These are phyloP conservation scores for Daldinia childiae DNA, from an alignment of 495 filamentous ascomycete genomes.

Conservation along the genomic window DNA sequence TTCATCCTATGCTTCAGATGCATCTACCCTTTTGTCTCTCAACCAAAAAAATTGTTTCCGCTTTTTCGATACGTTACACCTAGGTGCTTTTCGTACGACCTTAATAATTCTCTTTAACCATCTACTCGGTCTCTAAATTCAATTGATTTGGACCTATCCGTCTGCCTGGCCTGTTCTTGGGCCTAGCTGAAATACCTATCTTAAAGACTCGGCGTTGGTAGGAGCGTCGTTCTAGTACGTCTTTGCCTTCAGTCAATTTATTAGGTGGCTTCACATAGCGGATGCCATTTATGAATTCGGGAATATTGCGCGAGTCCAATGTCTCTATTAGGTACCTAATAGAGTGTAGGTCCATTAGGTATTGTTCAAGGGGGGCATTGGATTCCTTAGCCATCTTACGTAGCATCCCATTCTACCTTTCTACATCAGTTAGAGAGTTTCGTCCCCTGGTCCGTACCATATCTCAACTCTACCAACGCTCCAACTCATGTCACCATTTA, in stretches of 20 bases:
- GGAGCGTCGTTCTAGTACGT: not conserved
- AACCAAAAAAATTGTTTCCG: slow-evolving; percentile 21
- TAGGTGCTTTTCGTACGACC: slow-evolving; percentile 1
- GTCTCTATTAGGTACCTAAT: slow-evolving; percentile 13
- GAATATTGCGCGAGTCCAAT: slow-evolving; percentile 30
- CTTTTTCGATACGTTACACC: slow-evolving; percentile 37
- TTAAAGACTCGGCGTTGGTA: slow-evolving; percentile 1
- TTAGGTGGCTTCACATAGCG: slow-evolving; percentile 17
- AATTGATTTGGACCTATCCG: not conserved
- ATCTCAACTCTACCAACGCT: slow-evolving; percentile 22
- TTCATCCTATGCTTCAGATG: slow-evolving; percentile 25
- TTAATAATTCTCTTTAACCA: not conserved
- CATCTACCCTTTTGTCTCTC: slow-evolving; percentile 27
- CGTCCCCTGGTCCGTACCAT: slow-evolving; percentile 30
- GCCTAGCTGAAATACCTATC: slow-evolving; percentile 12
- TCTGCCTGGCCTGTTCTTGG: slow-evolving; percentile 5
- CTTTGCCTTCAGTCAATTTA: slow-evolving; percentile 8
- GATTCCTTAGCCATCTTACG: slow-evolving; percentile 18
- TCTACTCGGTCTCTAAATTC: not conserved
- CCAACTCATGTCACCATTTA: slow-evolving; percentile 27
- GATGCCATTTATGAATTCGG: slow-evolving; percentile 21
- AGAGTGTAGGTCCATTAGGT: not conserved
- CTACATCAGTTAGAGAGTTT: slow-evolving; percentile 20
- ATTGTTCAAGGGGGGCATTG: slow-evolving; percentile 12
- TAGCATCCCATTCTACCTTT: slow-evolving; percentile 34